phyloP scores from a whole-genome alignment of 371 early-diverging fungal species.

The Apophysomyces variabilis region DNA sequence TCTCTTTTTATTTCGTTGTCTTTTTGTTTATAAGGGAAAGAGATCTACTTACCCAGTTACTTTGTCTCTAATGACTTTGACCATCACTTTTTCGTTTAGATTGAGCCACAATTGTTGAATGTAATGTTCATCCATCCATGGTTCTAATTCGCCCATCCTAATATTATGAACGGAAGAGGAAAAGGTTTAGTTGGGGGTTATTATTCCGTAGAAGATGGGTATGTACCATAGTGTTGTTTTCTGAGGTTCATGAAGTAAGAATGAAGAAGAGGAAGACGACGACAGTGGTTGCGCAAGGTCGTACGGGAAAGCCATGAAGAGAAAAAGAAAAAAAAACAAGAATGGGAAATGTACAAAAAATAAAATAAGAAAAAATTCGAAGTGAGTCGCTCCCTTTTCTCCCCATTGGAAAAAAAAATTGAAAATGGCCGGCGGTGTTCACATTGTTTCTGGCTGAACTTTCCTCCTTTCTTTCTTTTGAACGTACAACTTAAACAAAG shows the following conservation, averaged over 20 bases:
- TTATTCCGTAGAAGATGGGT: neutral
- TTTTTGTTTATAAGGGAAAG: neutral
- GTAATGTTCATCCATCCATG: conserved; percentile 68
- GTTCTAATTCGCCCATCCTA: conserved; percentile 11
- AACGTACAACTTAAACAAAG: too few relatives aligned
- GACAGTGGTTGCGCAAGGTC: conserved; percentile 12
- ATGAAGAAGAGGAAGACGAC: conserved; percentile 7
- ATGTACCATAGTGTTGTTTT: conserved; percentile 6
- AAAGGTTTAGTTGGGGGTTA: neutral
- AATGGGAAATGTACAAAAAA: too few relatives aligned
- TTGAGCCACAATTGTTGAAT: conserved; percentile 72
- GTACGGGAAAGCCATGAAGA: conserved; percentile 8
- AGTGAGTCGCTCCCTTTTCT: neutral
- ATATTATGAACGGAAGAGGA: neutral
- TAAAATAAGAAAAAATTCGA: too few relatives aligned
- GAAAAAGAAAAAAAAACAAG: neutral
- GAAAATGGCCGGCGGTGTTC: conserved; percentile 7
- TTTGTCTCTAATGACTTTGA: conserved; percentile 87
- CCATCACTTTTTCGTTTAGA: conserved; percentile 72
- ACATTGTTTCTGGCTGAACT: neutral
- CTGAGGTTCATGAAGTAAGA: neutral
- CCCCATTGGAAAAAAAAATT: conserved; percentile 3
- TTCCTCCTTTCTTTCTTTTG: neutral
- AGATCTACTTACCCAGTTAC: conserved; percentile 56
- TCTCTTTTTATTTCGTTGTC: conserved; percentile 8